Percentiles rank a stretch among this genome's conserved stretches.
phyloP scores from a whole-genome alignment of 2,329 filamentous ascomycete species.

The Fusarium circinatum region DNA sequence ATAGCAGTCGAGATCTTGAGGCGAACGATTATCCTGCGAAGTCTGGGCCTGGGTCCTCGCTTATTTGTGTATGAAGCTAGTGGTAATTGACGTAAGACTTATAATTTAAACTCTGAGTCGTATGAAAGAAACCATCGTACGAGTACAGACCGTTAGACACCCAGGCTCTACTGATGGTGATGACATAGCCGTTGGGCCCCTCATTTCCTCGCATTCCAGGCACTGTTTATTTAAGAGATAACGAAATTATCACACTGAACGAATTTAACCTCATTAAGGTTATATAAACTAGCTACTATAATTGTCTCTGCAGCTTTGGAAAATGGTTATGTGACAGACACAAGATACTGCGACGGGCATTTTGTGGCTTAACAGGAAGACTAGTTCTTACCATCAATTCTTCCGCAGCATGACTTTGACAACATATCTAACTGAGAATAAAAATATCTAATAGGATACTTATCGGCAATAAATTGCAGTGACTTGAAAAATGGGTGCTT shows the following conservation, averaged over 20 bases:
- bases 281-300: fast-evolving
- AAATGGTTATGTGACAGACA: neutral
- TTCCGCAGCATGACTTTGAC: no score
- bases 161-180: fast-evolving
- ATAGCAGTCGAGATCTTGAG: fast-evolving
- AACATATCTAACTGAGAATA: no score
- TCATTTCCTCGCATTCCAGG: neutral
- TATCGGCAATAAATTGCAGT: no score
- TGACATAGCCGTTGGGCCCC: neutral
- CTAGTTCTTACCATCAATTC: no score
- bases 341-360: fast-evolving
- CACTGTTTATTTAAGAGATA: fast-evolving
- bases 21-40: fast-evolving
- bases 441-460: no score
- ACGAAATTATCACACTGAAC: fast-evolving
- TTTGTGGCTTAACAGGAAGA: neutral
- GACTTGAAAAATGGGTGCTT: no score
- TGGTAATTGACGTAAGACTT: no score
- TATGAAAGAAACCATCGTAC: fast-evolving
- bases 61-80: neutral
- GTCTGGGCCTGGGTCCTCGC: neutral
- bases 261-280: fast-evolving
- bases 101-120: neutral
- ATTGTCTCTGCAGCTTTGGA: neutral
- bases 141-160: no score